Base-by-base conservation (phyloP, 2,329 filamentous ascomycete species). In the Tolypocladium capitatum region DNA sequence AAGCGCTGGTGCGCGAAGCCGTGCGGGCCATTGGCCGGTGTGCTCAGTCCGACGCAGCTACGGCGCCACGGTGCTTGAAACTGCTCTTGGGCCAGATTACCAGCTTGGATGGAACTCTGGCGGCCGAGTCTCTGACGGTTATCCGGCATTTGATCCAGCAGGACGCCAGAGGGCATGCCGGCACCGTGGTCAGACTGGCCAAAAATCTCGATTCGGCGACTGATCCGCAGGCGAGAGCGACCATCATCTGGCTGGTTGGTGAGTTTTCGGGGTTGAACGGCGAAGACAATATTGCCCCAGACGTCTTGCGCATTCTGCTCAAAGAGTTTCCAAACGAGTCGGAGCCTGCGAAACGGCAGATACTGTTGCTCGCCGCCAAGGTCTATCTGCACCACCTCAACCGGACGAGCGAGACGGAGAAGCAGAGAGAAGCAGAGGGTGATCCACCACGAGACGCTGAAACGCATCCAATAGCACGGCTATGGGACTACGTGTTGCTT, bases 171-270 rank as follows among this genome's bases (percentile, higher is more conserved):
- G 80, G 81, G 4, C 92, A 98, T 61, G 76, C 80, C 11, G 84
- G 83, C 38, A 98, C 92, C 0, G 89, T 97, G 1, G 80, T 97
- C 32, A 79, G 88, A 43, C 69, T 98, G 44, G 92, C 92, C 6
- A 92, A 89, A 65, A 90, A 95, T 52, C 77, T 98, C 2, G 92
- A 96, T 59, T 85, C 84, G 4, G 86, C 89, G 2, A 87, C 85
- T 0, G 90, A 92, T 51, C 82, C 92, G 1, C 84, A 89, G 51
- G 92, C 92, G 4, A 78, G 92, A 54, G 92, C 92, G 3, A 95
- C 87, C 45, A 96, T 98, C 53, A 85, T 98, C 56, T 98, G 92
- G 92, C 78, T 98, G 1, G 90, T 97, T 0, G 92, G 92, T 42
- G 92, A 98, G 64, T 97, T 94, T 57, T 81, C 91, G 0, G 87